Evolutionary conservation across 352 stramenopile genomes (phyloP).

Genomic region (Globisporangium nodosum): DNA sequence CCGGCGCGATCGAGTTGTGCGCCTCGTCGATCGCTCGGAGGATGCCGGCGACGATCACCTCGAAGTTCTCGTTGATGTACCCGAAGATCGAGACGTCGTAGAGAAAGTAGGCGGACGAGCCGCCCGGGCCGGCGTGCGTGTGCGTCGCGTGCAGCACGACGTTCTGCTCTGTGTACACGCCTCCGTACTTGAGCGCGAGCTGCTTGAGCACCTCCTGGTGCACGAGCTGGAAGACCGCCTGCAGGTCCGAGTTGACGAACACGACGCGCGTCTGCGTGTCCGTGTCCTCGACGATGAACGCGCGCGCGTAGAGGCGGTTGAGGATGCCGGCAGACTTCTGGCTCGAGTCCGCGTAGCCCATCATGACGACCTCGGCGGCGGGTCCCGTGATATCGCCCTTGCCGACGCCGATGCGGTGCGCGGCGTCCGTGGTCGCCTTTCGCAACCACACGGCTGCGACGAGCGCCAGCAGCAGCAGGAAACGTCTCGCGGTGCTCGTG

Average conservation of each 20-base stretch:
- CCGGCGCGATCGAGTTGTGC: constrained; percentile 41
- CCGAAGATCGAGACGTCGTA: constrained; percentile 52
- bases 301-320: constrained; percentile 54
- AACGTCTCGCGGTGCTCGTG: no score
- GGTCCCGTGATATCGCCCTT: constrained; percentile 63
- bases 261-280: constrained; percentile 28
- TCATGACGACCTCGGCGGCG: constrained; percentile 52
- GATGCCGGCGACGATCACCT: constrained; percentile 64
- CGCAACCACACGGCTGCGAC: background rate
- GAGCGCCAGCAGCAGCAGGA: background rate
- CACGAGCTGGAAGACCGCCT: constrained; percentile 43
- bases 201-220: constrained; percentile 45
- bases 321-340: constrained; percentile 52
- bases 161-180: constrained; percentile 55
- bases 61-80: constrained; percentile 51
- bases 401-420: constrained; percentile 47
- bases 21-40: constrained; percentile 51
- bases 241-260: constrained; percentile 45
- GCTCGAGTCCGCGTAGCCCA: constrained; percentile 47
- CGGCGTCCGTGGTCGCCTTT: background rate
- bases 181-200: constrained; percentile 29
- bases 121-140: constrained; percentile 74
- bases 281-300: constrained; percentile 53
- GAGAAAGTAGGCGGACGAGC: constrained; percentile 69
- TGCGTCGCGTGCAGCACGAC: constrained; percentile 76